Percentiles rank a stretch among this genome's conserved stretches.
Evolutionary conservation across 768 basidiomycete genomes (phyloP).

Genomic region (Leccinum incarnatum): DNA sequence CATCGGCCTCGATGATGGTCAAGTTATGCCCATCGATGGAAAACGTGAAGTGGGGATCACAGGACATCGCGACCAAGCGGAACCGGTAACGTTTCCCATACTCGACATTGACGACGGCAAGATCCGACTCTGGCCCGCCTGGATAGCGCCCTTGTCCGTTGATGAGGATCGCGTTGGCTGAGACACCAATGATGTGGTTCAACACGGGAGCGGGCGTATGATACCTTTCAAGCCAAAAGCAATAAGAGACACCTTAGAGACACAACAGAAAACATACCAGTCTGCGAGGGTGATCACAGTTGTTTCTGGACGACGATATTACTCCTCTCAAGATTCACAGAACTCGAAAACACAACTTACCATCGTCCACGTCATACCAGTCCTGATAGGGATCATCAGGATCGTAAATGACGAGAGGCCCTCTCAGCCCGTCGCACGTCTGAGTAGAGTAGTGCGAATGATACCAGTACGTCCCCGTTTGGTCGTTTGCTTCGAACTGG

Average conservation of each 20-base stretch:
- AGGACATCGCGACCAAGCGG: slow-evolving; percentile 46
- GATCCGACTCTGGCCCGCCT: slow-evolving; percentile 35
- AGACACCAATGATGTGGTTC: slow-evolving; percentile 5
- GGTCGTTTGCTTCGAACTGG: slow-evolving; percentile 15
- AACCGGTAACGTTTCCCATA: slow-evolving; percentile 43
- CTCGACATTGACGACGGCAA: slow-evolving; percentile 40
- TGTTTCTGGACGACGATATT: slow-evolving; percentile 13
- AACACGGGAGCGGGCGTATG: neutral
- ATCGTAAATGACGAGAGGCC: slow-evolving; percentile 42
- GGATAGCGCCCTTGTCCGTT: slow-evolving; percentile 31
- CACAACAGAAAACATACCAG: neutral
- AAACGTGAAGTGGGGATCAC: slow-evolving; percentile 42
- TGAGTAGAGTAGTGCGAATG: slow-evolving; percentile 42
- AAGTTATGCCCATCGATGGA: slow-evolving; percentile 47
- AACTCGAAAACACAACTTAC: slow-evolving; percentile 14
- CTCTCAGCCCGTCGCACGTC: slow-evolving; percentile 37
- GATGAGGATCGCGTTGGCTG: slow-evolving; percentile 27
- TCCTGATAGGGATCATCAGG: slow-evolving; percentile 36
- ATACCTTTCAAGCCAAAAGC: neutral
- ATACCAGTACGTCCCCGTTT: slow-evolving; percentile 35
- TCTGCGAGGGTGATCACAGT: slow-evolving; percentile 23
- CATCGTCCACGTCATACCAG: slow-evolving; percentile 46
- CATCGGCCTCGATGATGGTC: slow-evolving; percentile 44
- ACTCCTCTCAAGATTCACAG: neutral
- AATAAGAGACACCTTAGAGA: neutral